Evolutionary conservation across 768 basidiomycete species (phyloP).

Genomic region (Suillus spraguei): DNA sequence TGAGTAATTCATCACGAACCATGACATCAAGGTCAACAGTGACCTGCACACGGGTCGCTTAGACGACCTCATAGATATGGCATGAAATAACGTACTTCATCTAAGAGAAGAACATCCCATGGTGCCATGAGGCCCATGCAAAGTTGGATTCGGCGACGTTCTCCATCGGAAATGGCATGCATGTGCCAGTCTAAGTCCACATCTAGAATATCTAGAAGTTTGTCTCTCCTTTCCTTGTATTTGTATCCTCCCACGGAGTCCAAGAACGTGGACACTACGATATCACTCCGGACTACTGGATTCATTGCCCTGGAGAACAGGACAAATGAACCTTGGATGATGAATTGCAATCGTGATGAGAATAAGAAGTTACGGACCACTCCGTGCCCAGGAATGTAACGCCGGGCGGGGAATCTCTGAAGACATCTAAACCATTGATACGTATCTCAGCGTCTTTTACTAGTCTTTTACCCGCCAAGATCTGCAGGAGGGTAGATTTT

Average conservation of each 20-base stretch:
- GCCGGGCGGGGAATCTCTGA: constrained; percentile 80
- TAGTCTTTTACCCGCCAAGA: constrained; percentile 90
- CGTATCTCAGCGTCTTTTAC: constrained; percentile 64
- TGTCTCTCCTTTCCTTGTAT: constrained; percentile 86
- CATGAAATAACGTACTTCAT: constrained; percentile 64
- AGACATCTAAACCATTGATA: constrained; percentile 85
- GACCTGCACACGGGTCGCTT: constrained; percentile 50
- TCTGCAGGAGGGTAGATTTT: constrained; percentile 94
- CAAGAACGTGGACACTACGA: constrained; percentile 90
- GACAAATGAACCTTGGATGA: constrained; percentile 3
- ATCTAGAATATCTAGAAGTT: constrained; percentile 87
- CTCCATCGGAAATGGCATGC: constrained; percentile 96
- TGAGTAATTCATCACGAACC: constrained; percentile 88
- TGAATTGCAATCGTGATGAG: neutral
- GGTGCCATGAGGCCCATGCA: constrained; percentile 95
- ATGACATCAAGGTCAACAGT: constrained; percentile 97
- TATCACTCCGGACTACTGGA: constrained; percentile 92
- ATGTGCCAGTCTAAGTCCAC: constrained; percentile 96
- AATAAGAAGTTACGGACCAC: constrained; percentile 56
- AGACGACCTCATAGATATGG: constrained; percentile 10
- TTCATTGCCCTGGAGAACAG: constrained; percentile 82
- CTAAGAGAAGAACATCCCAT: constrained; percentile 92
- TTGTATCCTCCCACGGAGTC: constrained; percentile 97
- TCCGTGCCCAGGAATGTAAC: constrained; percentile 93
- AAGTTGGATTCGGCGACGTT: constrained; percentile 90